Conservation (phyloP, 345 rosid species). For the Salix koriyanagi region DNA sequence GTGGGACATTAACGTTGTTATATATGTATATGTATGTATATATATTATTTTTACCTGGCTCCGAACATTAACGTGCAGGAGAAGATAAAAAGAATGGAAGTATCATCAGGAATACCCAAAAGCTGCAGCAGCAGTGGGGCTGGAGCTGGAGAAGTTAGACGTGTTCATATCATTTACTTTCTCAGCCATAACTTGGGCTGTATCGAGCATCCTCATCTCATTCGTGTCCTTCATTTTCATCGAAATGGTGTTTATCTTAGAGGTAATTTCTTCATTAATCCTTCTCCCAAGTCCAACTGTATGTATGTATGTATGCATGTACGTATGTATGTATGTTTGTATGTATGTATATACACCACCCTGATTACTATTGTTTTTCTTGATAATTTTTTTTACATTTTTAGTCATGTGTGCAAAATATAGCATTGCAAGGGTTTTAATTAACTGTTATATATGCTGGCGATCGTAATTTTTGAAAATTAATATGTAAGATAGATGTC, state of each 20-base stretch:
- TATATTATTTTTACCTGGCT: background rate
- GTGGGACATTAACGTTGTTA: background rate
- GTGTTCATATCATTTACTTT: constrained; percentile 65
- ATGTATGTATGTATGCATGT: too few species aligned
- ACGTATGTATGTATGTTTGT: too few species aligned
- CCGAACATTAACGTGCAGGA: background rate
- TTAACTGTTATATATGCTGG: background rate
- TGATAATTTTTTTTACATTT: background rate
- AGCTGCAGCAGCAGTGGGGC: background rate
- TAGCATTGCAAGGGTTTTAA: too few species aligned
- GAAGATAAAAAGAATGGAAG: constrained; percentile 3
- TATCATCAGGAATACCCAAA: background rate
- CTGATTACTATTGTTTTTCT: too few species aligned
- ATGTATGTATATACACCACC: too few species aligned
- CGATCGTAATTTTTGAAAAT: background rate
- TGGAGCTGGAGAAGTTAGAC: constrained; percentile 45
- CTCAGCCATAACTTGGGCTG: constrained; percentile 43
- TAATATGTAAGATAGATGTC: constrained; percentile 42
- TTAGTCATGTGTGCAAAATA: too few species aligned
- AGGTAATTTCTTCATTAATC: constrained; percentile 29
- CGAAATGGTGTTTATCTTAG: constrained; percentile 55
- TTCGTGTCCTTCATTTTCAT: constrained; percentile 49
- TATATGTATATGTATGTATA: too few species aligned
- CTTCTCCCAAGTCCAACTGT: background rate
- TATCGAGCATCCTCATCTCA: constrained; percentile 71